Evolutionary conservation across 2,329 filamentous ascomycete genomes (phyloP).

Genomic region (Diaporthe vaccinii): DNA sequence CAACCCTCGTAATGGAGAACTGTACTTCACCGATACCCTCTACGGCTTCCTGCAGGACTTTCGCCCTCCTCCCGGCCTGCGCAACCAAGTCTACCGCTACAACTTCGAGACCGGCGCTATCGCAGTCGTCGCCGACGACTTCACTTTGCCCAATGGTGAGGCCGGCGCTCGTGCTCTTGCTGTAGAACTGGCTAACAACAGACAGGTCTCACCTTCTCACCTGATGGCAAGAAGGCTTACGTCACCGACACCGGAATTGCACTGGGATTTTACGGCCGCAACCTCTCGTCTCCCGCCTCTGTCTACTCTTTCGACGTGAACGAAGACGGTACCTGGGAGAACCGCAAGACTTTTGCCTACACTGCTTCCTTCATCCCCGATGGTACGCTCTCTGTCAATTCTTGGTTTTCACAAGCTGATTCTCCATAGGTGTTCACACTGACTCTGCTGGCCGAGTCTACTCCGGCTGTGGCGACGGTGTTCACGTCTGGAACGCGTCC

Average conservation of each 20-base stretch:
- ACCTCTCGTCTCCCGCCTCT: conserved; percentile 57
- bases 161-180: neutral
- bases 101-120: conserved; percentile 64
- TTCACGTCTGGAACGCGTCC: conserved; percentile 63
- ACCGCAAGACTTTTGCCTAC: conserved; percentile 67
- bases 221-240: conserved; percentile 63
- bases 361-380: conserved; percentile 66
- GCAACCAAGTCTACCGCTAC: conserved; percentile 71
- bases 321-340: conserved; percentile 57
- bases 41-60: conserved; percentile 73
- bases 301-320: conserved; percentile 61
- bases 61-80: conserved; percentile 64
- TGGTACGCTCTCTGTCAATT: neutral
- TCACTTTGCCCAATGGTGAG: conserved; percentile 66
- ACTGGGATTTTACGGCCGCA: conserved; percentile 56
- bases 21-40: conserved; percentile 75
- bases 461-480: conserved; percentile 63
- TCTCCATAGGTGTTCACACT: conserved; percentile 62
- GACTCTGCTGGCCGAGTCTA: conserved; percentile 70
- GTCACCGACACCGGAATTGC: conserved; percentile 67
- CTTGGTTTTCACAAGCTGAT: neutral
- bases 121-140: conserved; percentile 69
- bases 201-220: conserved; percentile 65
- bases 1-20: conserved; percentile 64
- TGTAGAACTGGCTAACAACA: neutral